Percentiles rank a stretch among this genome's conserved stretches.
Conservation (phyloP, 1,284 basidiomycete species). For the Thecaphora thlaspeos region DNA sequence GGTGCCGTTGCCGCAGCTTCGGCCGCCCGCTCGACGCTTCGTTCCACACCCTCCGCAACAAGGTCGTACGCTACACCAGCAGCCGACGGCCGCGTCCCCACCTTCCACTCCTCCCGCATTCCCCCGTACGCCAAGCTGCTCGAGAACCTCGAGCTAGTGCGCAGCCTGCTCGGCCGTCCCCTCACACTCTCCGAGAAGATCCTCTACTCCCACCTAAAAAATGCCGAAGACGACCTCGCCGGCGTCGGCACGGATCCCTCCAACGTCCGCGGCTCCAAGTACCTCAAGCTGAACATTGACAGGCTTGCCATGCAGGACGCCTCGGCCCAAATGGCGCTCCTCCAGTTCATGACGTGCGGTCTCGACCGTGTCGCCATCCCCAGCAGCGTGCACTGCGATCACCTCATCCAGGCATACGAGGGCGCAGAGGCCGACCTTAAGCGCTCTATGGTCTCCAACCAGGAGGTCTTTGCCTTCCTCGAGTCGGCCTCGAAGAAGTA, state of each 20-base stretch:
- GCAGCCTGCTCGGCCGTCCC: slow-evolving; percentile 74
- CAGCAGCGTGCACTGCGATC: slow-evolving; percentile 89
- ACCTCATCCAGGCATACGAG: slow-evolving; percentile 65
- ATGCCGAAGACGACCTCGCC: slow-evolving; percentile 70
- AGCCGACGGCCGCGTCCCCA: slow-evolving; percentile 27
- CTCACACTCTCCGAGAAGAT: slow-evolving; percentile 97
- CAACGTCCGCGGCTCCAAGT: slow-evolving; percentile 76
- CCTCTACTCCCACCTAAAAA: slow-evolving; percentile 84
- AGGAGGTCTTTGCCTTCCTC: slow-evolving; percentile 97
- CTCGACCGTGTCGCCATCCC: slow-evolving; percentile 83
- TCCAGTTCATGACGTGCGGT: slow-evolving; percentile 99
- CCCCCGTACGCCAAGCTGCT: slow-evolving; percentile 83
- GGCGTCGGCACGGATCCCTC: slow-evolving; percentile 64
- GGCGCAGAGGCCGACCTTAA: slow-evolving; percentile 80
- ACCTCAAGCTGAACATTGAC: slow-evolving; percentile 86
- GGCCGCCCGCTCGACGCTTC: neutral
- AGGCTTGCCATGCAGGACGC: slow-evolving; percentile 99
- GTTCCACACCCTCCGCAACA: slow-evolving; percentile 14
- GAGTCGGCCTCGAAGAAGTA: slow-evolving; percentile 93
- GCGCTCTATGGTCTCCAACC: slow-evolving; percentile 81
- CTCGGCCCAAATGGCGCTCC: slow-evolving; percentile 97
- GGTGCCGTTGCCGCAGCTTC: too few species aligned
- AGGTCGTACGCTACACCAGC: slow-evolving; percentile 25
- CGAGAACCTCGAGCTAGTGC: slow-evolving; percentile 72
- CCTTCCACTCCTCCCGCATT: slow-evolving; percentile 50